Evolutionary conservation across 2,329 filamentous ascomycete species (phyloP), one percentile per base, ranked within the genome.

Genomic region (Orbilia javanica): DNA sequence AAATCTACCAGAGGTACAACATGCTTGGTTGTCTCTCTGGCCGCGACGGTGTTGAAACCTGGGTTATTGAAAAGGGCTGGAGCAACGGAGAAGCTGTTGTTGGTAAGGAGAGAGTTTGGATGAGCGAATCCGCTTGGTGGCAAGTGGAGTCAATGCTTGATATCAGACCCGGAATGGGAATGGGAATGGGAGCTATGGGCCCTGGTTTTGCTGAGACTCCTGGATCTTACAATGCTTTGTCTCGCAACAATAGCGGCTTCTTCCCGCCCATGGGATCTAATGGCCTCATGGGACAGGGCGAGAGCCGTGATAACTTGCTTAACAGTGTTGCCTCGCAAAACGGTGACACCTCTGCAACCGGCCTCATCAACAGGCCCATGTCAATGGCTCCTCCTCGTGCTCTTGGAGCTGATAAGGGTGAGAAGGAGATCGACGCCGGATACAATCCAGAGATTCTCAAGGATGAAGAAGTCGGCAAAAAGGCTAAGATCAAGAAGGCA

Each of bases 71-170:
- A 84, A 90, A 96, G 74, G 96, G 96, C 0, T 99, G 96, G 96
- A 97, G 93, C 85, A 99, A 99, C 81, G 96, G 96, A 44, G 96
- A 98, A 85, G 94, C 98, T 1, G 90, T 97, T 4, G 87, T 98
- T 34, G 96, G 96, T 69, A 91, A 90, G 73, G 94, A 98, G 84
- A 92, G 96, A 34, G 90, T 99, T 48, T 99, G 96, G 96, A 94
- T 98, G 86, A 90, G 95, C 62, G 96, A 99, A 84, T 88, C 87
- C 72, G 92, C 94, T 1, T 99, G 96, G 95, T 98, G 95, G 95
- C 95, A 98, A 84, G 95, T 94, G 4, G 96, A 99, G 85, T 93
- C 89, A 79, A 97, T 97, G 92, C 90, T 98, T 29, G 96, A 99
- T 82, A 88, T 80, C 22, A 60, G 66, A 13, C 85, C 86, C 3